Conservation (phyloP, 2,329 filamentous ascomycete species). For the Camillea tinctor region DNA sequence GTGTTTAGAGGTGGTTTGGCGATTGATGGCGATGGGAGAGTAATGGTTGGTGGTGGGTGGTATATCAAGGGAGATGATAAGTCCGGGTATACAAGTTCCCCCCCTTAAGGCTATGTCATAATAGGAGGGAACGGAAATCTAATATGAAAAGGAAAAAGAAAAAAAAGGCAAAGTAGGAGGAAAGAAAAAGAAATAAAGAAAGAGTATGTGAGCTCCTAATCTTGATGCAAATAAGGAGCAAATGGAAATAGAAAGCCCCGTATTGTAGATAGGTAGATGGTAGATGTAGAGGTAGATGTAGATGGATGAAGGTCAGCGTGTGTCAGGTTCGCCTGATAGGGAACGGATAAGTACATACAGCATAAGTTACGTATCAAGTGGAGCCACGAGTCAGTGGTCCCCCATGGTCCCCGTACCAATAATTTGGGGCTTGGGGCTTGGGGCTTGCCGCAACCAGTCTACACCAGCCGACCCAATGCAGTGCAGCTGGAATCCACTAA, state of each 20-base stretch:
- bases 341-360: not conserved
- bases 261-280: not conserved
- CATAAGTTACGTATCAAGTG: not conserved
- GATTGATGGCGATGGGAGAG: constrained; percentile 9
- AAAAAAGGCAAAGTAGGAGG: too few relatives aligned
- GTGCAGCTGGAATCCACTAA: not conserved
- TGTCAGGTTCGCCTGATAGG: not conserved
- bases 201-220: not conserved
- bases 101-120: too few relatives aligned
- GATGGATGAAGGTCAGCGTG: not conserved
- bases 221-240: constrained; percentile 15
- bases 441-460: not conserved
- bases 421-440: not conserved
- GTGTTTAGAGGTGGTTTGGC: not conserved
- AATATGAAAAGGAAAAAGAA: too few relatives aligned
- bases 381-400: not conserved
- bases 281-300: not conserved
- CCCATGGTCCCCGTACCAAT: not conserved
- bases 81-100: not conserved
- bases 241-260: constrained; percentile 1
- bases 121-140: too few relatives aligned
- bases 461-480: not conserved
- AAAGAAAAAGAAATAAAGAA: not conserved
- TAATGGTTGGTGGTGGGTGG: not conserved
- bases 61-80: not conserved